Evolutionary conservation across 345 rosid genomes (phyloP), one percentile per base, ranked within the genome.

Genomic region (Camelina laxa): DNA sequence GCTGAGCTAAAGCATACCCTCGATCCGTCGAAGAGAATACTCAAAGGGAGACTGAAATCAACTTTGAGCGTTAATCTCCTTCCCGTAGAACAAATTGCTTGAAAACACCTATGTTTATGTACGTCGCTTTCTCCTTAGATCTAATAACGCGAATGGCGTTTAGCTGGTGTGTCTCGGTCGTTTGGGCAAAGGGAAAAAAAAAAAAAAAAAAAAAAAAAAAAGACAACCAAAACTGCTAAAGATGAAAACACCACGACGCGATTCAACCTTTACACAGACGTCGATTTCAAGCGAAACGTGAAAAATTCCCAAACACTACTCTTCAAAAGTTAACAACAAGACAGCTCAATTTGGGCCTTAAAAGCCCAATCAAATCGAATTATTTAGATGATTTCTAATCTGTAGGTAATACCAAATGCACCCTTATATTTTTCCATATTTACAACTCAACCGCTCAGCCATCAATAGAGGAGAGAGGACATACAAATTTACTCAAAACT

Each of bases 1-100:
- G 65, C 57, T 65, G 68, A 77, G 72, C 73, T 71, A 57, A 58
- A 59, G 13, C 76, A 65, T 77, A 77, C 77, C 80, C 8, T 24
- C 24, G 70, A 69, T 55, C 24, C 11, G 39, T 60, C 11, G 19
- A 56, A 76, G 15, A 45, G 45, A 55, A 36, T 7, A 35, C 7
- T 57, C 30, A 27, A 45, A 42, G 27, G 63, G 66, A 63, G 70
- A 67, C 21, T 76, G 54, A 77, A 65, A 63, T 71, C 67, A 48
- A 48, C 15, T 70, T 31, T 31, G 51, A 35, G 60, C 63, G 67
- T 67, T 16, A 56, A 69, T 69, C 44, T 39, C 57, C 33, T 61
- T 35, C 33, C 51, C 21, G 45, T 47, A 19, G 5, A 36, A 38
- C 27, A 38, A 64, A 56, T 48, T 56, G 72, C 55, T 57, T 47